phyloP scores from a whole-genome alignment of 768 basidiomycete species.

The Panellus pusillus region DNA sequence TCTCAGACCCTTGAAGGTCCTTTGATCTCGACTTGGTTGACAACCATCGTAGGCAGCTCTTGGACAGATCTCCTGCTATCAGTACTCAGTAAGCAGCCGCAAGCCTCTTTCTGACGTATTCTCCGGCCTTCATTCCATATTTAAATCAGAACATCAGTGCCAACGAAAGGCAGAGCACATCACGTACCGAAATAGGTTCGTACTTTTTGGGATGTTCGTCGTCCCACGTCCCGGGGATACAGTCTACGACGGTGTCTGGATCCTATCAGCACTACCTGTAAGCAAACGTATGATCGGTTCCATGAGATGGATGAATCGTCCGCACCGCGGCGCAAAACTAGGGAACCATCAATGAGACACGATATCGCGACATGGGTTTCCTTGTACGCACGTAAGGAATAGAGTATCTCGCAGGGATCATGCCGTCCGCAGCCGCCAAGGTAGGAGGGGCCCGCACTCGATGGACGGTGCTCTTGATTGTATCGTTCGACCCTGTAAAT shows the following conservation, averaged over 20 bases:
- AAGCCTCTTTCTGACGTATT: too few species aligned
- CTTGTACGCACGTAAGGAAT: conserved; percentile 51
- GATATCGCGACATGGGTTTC: background rate
- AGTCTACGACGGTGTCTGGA: conserved; percentile 43
- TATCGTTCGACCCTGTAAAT: conserved; percentile 44
- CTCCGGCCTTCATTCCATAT: too few species aligned
- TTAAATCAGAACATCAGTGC: too few species aligned
- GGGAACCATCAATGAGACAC: background rate
- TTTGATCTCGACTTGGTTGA: too few species aligned
- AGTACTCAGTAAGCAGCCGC: too few species aligned
- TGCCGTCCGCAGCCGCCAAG: conserved; percentile 20
- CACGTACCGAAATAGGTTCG: conserved; percentile 39
- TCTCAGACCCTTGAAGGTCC: too few species aligned
- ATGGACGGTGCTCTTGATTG: conserved; percentile 51
- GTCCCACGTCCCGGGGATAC: conserved; percentile 52
- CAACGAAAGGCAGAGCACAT: too few species aligned
- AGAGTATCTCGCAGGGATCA: conserved; percentile 55
- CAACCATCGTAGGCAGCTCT: too few species aligned
- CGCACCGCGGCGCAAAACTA: conserved; percentile 6
- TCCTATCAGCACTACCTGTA: conserved; percentile 27
- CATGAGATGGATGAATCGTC: conserved; percentile 13
- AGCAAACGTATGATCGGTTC: background rate
- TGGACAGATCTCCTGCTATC: too few species aligned
- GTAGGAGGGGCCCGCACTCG: conserved; percentile 47
- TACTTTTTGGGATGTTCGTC: conserved; percentile 48